Base-by-base conservation (phyloP, 116 monocot species). In the Iris pallida region DNA sequence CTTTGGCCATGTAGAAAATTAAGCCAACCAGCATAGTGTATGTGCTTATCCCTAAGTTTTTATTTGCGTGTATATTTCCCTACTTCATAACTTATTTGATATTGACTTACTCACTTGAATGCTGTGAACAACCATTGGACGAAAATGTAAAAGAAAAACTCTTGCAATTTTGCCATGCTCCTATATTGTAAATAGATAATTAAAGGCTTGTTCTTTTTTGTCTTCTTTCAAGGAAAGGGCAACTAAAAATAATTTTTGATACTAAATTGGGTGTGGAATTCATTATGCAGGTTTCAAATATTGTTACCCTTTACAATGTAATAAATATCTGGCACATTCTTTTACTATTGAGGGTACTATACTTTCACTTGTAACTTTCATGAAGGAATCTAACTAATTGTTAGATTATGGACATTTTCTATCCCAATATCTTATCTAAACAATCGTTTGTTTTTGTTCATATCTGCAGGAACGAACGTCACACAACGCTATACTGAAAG, bases 311-410 rank as follows among this genome's bases (percentile, higher is more conserved):
- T 42, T 72, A 93, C 71, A 93, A 98, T 77, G 98, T 98, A 72
- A 63, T 90, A 59, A 98, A 93, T 71, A 98, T 98, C 68, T 98
- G 98, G 98, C 98, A 85, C 76, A 90, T 98, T 70, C 98, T 93
- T 40, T 83, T 93, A 51, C 63, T 98, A 9, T 59, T 98, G 80
- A 93, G 66, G 83, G 98, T 98, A 80, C 11, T 44, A 53, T 61
- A 13, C 4, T 20, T 51, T 49, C 13, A 15, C 41, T 47, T 20
- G 30, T 12, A 30, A 30, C 30, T 30, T 30, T 30, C 30, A 30
- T 30, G 30, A 30, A 30, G 30, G 30, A 30, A 30, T 30, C 0
- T 30, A 30, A 30, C 30, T 30, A 30, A 30, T 30, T 30, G 30
- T 3, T 2, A 59, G 41, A 1, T 61, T 15, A 43, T 12, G 13